A percentile compares a stretch with the other conserved stretches of the same genome.
Evolutionary conservation across 208 protist species (phyloP).

Genomic region (Angomonas deanei): DNA sequence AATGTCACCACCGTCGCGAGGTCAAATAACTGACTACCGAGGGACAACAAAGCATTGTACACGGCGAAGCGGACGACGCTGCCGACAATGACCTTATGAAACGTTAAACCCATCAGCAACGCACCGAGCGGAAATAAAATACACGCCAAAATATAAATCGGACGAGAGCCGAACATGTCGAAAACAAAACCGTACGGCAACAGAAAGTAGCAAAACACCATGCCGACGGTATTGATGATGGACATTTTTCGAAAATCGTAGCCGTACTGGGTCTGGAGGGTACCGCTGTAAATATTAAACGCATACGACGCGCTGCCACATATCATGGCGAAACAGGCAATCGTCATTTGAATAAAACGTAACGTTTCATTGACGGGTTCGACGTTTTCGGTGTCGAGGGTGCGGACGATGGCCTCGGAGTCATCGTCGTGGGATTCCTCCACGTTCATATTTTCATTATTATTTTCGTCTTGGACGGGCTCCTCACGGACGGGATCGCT

Average conservation of each 20-base stretch:
- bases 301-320: constrained; percentile 33
- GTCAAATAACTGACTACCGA: constrained; percentile 46
- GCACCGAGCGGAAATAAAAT: constrained; percentile 25
- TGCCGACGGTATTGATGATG: constrained; percentile 38
- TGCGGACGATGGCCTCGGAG: constrained; percentile 18
- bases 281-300: constrained; percentile 38
- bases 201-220: constrained; percentile 27
- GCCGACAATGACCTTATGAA: constrained; percentile 32
- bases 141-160: constrained; percentile 23
- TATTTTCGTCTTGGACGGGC: not conserved
- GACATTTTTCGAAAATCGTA: constrained; percentile 51
- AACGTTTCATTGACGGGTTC: constrained; percentile 24
- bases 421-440: constrained; percentile 1
- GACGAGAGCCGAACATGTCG: constrained; percentile 40
- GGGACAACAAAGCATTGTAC: constrained; percentile 33
- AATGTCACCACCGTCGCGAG: constrained; percentile 37
- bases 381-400: constrained; percentile 11
- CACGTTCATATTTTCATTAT: not conserved
- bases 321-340: constrained; percentile 35
- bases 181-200: constrained; percentile 43
- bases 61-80: constrained; percentile 24
- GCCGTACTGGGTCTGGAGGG: constrained; percentile 29
- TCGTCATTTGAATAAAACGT: constrained; percentile 27
- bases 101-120: constrained; percentile 40
- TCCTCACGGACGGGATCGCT: not conserved